A percentile compares a stretch with the other conserved stretches of the same genome.
Evolutionary conservation across 2,329 filamentous ascomycete species (phyloP).

Genomic region (Phialophora expanda): DNA sequence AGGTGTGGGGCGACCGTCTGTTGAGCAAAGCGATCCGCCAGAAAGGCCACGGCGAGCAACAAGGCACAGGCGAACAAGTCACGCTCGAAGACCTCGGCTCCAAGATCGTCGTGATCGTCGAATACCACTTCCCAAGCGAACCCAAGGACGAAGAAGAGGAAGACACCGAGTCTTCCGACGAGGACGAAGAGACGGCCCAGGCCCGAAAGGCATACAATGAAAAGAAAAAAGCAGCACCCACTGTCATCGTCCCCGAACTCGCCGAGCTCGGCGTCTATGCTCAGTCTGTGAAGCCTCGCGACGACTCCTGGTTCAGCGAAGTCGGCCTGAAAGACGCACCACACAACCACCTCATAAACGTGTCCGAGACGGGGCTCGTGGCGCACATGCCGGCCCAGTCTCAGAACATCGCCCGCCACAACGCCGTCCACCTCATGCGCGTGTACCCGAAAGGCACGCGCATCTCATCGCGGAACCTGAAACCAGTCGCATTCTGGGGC

Average conservation of each 20-base stretch:
- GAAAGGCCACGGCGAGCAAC: conserved; percentile 36
- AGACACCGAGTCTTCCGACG: conserved; percentile 19
- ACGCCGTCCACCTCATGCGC: conserved; percentile 38
- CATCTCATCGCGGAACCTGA: conserved; percentile 37
- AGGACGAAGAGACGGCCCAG: conserved; percentile 30
- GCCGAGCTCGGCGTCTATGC: conserved; percentile 40
- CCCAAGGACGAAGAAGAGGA: conserved; percentile 16
- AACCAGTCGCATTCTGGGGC: conserved; percentile 38
- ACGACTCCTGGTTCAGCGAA: conserved; percentile 38
- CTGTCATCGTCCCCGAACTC: conserved; percentile 37
- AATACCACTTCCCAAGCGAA: conserved; percentile 38
- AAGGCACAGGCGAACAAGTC: conserved; percentile 36
- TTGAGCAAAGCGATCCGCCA: conserved; percentile 34
- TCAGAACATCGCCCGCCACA: conserved; percentile 34
- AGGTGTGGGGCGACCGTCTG: conserved; percentile 37
- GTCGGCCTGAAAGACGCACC: conserved; percentile 31
- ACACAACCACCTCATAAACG: conserved; percentile 38
- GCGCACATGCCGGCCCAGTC: conserved; percentile 32
- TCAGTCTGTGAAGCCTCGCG: conserved; percentile 38
- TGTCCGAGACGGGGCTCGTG: conserved; percentile 35
- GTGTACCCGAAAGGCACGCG: conserved; percentile 40
- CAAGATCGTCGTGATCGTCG: conserved; percentile 39
- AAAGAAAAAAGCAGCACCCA: conserved; percentile 32
- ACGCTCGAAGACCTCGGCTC: conserved; percentile 36
- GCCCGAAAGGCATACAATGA: conserved; percentile 33